Evolutionary conservation across 768 basidiomycete species (phyloP), one percentile per base, ranked within the genome.

Genomic region (Suillus clintonianus): DNA sequence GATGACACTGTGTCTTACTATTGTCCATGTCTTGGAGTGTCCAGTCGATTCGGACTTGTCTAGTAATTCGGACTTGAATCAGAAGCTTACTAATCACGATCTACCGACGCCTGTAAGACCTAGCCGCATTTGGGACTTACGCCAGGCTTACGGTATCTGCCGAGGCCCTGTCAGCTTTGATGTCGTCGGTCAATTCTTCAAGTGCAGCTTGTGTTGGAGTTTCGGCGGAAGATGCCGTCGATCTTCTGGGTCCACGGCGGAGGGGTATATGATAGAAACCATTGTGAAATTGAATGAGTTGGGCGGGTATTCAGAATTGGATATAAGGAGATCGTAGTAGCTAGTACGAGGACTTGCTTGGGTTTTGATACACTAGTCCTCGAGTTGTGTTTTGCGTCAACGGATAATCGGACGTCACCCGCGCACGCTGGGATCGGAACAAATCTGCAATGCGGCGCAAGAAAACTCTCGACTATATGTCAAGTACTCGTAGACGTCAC

Each of bases 261-360:
- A 69, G 0, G 66, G 69, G 51, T 73, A 70, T 4, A 65, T 65
- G 32, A 22, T 47, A 61, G 53, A 22, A 27, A 60, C 59, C 71
- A 70, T 72, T 13, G 50, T 30, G 30, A 54, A 54, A 57, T 56
- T 6, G 17, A 39, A 13, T 56, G 19, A 9, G 27, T 1, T 3
- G 32, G 10, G 30, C 11, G n/a, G n/a, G n/a, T 56, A 56, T 19
- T 32, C 24, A n/a, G n/a, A n/a, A n/a, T n/a, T n/a, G n/a, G 6
- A 11, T n/a, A n/a, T n/a, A 7, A 24, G 56, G 39, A 6, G 57
- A 24, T n/a, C n/a, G n/a, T n/a, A n/a, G n/a, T n/a, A n/a, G n/a
- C n/a, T n/a, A n/a, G n/a, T 22, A 8, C 9, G 17, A 42, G 17
- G 10, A 9, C 11, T 45, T 1, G 5, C 22, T 24, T 48, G 14